A percentile compares a stretch with the other conserved stretches of the same genome.
These are phyloP conservation scores for Geum urbanum DNA, from an alignment of 306 rosid species.

Conservation along the genomic window DNA sequence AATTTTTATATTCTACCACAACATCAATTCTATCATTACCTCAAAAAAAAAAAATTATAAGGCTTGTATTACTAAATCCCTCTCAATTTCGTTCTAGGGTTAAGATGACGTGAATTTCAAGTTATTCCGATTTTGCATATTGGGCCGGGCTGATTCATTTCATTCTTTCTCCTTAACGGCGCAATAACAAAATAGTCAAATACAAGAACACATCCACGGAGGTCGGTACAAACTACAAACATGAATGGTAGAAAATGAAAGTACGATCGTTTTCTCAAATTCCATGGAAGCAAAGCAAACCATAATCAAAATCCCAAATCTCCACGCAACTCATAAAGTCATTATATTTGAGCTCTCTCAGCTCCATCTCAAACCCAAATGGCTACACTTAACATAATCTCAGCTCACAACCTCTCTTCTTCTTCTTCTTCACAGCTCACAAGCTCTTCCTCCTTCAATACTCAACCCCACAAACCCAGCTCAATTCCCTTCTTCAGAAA, in stretches of 20 bases:
- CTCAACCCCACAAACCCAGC: conserved; percentile 26
- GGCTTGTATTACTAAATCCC: too few species aligned
- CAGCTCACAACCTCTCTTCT: conserved; percentile 31
- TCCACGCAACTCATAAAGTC: background rate
- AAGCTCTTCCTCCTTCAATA: conserved; percentile 14
- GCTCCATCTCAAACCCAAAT: conserved; percentile 21
- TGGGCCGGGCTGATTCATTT: too few species aligned
- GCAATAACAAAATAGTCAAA: background rate
- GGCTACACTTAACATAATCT: conserved; percentile 42
- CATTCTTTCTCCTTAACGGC: too few species aligned
- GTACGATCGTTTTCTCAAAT: background rate
- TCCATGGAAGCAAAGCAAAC: background rate
- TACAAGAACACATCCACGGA: background rate
- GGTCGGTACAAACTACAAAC: conserved; percentile 1
- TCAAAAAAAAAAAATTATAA: too few species aligned
- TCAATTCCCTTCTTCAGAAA: conserved; percentile 18
- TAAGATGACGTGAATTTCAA: too few species aligned
- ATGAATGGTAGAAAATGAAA: conserved; percentile 9
- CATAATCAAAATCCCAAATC: background rate
- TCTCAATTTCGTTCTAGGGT: too few species aligned
- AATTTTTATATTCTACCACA: too few species aligned
- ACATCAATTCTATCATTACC: too few species aligned
- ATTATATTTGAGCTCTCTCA: background rate
- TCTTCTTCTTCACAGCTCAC: too few species aligned
- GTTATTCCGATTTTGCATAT: too few species aligned